Conservation (phyloP, 345 rosid species). For the Populus alba region DNA sequence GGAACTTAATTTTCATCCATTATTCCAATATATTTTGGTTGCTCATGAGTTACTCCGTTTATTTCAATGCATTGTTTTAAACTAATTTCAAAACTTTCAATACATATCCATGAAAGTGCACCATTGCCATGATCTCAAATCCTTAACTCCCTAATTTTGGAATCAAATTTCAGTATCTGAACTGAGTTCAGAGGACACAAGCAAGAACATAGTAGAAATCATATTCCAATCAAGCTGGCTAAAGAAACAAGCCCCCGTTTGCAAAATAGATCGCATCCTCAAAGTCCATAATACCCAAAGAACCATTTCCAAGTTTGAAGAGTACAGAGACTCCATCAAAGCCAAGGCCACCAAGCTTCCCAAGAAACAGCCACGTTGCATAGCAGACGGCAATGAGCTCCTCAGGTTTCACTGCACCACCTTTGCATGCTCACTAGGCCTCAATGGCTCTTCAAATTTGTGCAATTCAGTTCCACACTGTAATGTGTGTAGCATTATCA, state of each 20-base stretch:
- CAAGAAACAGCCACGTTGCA: constrained; percentile 71
- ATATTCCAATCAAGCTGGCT: constrained; percentile 89
- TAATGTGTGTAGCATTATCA: constrained; percentile 57
- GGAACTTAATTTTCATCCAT: not conserved
- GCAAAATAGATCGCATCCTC: constrained; percentile 67
- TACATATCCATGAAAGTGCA: not conserved
- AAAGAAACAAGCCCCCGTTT: constrained; percentile 59
- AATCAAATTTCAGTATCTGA: constrained; percentile 48
- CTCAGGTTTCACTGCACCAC: constrained; percentile 67
- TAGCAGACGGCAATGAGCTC: constrained; percentile 83
- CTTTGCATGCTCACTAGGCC: constrained; percentile 57
- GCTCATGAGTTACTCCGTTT: not conserved
- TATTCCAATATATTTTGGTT: not conserved
- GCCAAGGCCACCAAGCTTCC: constrained; percentile 52
- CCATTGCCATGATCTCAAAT: not conserved
- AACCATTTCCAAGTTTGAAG: constrained; percentile 68
- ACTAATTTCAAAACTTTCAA: not conserved
- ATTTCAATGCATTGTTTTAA: not conserved
- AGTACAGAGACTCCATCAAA: constrained; percentile 69
- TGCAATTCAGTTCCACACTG: constrained; percentile 57
- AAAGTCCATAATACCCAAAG: constrained; percentile 66
- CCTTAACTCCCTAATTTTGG: not conserved
- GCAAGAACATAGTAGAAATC: constrained; percentile 88
- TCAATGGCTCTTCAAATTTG: constrained; percentile 57
- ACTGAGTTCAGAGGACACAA: constrained; percentile 63